These are phyloP conservation scores for Fusarium avenaceum DNA, from an alignment of 2,329 filamentous ascomycete genomes.

Conservation along the genomic window DNA sequence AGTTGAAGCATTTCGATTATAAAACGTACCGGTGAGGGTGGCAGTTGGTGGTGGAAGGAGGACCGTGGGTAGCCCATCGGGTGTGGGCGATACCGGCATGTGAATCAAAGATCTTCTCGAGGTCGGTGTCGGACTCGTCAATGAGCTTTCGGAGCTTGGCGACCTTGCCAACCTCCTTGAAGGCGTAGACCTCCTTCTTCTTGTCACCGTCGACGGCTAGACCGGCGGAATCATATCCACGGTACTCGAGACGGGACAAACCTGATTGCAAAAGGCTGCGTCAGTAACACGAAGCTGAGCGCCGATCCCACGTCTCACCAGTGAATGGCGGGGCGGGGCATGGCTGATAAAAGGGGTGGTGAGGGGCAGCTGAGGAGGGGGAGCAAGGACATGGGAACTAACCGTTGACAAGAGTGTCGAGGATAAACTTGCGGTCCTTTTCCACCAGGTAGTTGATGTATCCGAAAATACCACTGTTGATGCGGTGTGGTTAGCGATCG, in stretches of 20 bases:
- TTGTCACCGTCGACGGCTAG: constrained; percentile 97
- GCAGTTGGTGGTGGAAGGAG: constrained; percentile 94
- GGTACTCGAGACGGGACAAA: constrained; percentile 95
- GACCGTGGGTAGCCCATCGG: constrained; percentile 97
- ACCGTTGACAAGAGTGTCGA: constrained; percentile 97
- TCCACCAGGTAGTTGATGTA: constrained; percentile 99
- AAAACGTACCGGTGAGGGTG: constrained; percentile 90
- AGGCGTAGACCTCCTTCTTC: constrained; percentile 96
- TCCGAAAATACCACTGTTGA: constrained; percentile 88
- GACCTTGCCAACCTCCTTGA: constrained; percentile 99
- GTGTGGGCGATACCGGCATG: constrained; percentile 99
- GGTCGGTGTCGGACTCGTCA: constrained; percentile 83
- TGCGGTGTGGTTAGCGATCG: constrained; percentile 47
- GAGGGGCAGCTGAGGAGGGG: constrained; percentile 40
- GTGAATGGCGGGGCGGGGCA: constrained; percentile 46
- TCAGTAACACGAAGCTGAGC: constrained; percentile 50
- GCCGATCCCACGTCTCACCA: constrained; percentile 47
- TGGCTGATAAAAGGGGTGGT: constrained; percentile 38
- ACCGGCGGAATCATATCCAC: constrained; percentile 98
- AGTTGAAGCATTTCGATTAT: constrained; percentile 7
- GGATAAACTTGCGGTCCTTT: constrained; percentile 96
- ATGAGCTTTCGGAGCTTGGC: constrained; percentile 96
- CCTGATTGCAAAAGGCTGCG: constrained; percentile 65
- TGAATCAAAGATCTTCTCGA: constrained; percentile 95
- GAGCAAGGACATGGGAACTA: constrained; percentile 55